A percentile compares a stretch with the other conserved stretches of the same genome.
Evolutionary conservation across 129 eudicot genomes (phyloP).

Genomic region (sunflower (Helianthus annuus)): DNA sequence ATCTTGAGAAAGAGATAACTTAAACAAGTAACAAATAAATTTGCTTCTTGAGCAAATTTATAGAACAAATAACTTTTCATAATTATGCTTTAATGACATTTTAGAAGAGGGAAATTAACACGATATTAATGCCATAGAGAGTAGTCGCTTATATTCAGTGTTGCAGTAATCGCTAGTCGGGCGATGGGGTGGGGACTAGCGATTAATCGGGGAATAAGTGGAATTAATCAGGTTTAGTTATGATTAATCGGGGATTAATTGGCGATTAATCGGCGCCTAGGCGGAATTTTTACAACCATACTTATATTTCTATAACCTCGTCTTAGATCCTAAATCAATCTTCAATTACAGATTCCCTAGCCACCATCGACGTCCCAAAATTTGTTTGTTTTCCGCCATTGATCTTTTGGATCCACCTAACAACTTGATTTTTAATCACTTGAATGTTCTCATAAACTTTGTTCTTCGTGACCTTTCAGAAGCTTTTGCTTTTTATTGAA

Average conservation of each 20-base stretch:
- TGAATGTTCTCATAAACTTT: background rate
- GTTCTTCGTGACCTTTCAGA: background rate
- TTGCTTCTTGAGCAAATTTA: background rate
- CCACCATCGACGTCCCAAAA: background rate
- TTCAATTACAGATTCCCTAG: background rate
- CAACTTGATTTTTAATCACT: background rate
- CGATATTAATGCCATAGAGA: background rate
- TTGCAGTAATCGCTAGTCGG: too few relatives aligned
- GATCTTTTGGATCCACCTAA: background rate
- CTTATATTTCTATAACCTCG: background rate
- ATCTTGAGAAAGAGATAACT: background rate
- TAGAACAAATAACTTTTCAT: background rate
- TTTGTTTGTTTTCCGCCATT: background rate
- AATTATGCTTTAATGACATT: background rate
- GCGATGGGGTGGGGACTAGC: too few relatives aligned
- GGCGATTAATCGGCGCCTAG: too few relatives aligned
- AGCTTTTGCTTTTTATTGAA: background rate
- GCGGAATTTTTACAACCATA: too few relatives aligned
- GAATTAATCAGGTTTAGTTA: too few relatives aligned
- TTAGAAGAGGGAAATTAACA: background rate
- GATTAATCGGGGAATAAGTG: too few relatives aligned
- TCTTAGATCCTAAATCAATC: constrained; percentile 2
- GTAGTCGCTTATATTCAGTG: background rate
- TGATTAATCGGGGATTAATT: too few relatives aligned
- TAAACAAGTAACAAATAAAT: constrained; percentile 37